Evolutionary conservation across 768 basidiomycete species (phyloP).

Genomic region (Mycena alexandri): DNA sequence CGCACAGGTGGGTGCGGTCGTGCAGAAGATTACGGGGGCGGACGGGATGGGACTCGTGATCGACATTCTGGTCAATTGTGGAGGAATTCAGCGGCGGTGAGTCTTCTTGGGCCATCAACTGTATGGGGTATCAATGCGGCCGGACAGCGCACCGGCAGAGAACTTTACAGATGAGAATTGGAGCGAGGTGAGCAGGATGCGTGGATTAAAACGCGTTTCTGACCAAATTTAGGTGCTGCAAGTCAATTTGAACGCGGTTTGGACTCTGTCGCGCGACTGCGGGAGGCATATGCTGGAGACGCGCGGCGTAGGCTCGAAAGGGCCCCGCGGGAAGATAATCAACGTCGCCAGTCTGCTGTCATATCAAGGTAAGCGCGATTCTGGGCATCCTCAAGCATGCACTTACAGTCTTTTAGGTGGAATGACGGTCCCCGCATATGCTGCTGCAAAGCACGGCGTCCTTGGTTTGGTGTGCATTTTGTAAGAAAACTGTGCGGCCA

Average conservation of each 20-base stretch:
- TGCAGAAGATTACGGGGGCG: slow-evolving; percentile 36
- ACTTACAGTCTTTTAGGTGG: slow-evolving; percentile 18
- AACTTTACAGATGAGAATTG: slow-evolving; percentile 62
- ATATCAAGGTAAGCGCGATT: slow-evolving; percentile 41
- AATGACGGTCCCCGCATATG: slow-evolving; percentile 63
- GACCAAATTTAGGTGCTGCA: slow-evolving; percentile 43
- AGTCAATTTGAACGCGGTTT: slow-evolving; percentile 63
- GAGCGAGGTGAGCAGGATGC: slow-evolving; percentile 52
- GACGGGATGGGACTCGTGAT: slow-evolving; percentile 42
- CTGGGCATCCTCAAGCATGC: not conserved
- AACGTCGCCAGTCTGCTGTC: slow-evolving; percentile 56
- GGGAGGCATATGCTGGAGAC: slow-evolving; percentile 61
- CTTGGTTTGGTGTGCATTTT: slow-evolving; percentile 45
- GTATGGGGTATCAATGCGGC: not conserved
- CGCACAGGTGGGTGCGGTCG: slow-evolving; percentile 27
- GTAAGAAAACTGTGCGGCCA: not conserved
- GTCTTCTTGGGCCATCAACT: slow-evolving; percentile 1
- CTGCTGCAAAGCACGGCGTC: slow-evolving; percentile 61
- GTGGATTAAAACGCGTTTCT: not conserved
- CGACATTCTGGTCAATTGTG: slow-evolving; percentile 65
- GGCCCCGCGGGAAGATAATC: slow-evolving; percentile 60
- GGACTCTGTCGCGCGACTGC: slow-evolving; percentile 57
- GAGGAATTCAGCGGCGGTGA: slow-evolving; percentile 51
- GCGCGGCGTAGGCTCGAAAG: slow-evolving; percentile 37
- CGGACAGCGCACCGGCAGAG: slow-evolving; percentile 44